Evolutionary conservation across 1,139 yeast genomes (phyloP), one percentile per base, ranked within the genome.

Genomic region (Schwanniomyces etchellsii): DNA sequence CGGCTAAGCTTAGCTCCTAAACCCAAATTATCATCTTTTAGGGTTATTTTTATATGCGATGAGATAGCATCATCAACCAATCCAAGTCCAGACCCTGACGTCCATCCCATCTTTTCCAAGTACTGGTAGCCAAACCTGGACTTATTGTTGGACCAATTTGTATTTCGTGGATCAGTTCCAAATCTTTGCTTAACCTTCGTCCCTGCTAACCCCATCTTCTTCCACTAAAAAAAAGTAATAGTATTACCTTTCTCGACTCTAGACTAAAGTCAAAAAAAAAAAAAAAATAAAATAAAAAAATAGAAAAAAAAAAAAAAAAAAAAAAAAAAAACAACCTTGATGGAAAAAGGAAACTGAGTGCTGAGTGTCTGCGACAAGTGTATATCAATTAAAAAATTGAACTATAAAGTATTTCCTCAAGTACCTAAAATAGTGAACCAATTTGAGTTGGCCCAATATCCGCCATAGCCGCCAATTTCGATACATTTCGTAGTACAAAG

Each of bases 121-220:
- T 88, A 88, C 47, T 81, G 77, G 52, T 84, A 96, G 1, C 98
- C 98, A 50, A 91, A 91, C 35, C 96, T 62, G 5, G 68, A 64
- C 0, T 83, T 81, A 46, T 91, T 78, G 51, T 88, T 86, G 20
- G 96, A 83, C 99, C 99, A 91, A 42, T 77, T 74, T 3, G 96
- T 88, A 49, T 91, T 91, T 47, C 97, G 68, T 12, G 98, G 99
- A 58, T 91, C 99, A 28, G 70, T 60, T 11, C 97, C 96, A 55
- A 89, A 83, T 48, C 93, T 74, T 47, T 85, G 95, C 48, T 83
- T 86, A 15, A 73, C 77, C 52, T 78, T 82, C 3, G 80, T 71
- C 5, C 88, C 97, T 25, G 97, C 95, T 42, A 91, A 73, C 31
- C 98, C 98, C 95, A 85, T 80, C 13, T 25, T 22, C 14, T 13